Conservation (phyloP, 345 rosid genomes). For the Murraya paniculata region DNA sequence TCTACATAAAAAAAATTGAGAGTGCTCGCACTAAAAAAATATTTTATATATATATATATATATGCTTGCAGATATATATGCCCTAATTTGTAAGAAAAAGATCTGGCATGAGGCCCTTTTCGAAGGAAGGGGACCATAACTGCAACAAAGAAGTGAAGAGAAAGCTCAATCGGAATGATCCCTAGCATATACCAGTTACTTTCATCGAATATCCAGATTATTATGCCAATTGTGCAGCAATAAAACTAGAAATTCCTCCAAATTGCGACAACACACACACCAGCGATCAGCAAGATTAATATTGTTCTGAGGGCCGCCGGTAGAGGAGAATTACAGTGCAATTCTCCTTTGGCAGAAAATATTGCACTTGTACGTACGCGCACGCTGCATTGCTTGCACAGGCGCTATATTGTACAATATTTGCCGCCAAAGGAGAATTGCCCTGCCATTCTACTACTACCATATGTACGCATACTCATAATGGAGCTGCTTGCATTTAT, state of each 20-base stretch:
- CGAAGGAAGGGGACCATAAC: conserved; percentile 33
- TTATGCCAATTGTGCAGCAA: conserved; percentile 32
- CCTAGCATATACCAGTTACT: conserved; percentile 26
- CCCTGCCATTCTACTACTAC: conserved; percentile 35
- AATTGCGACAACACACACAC: neutral
- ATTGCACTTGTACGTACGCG: neutral
- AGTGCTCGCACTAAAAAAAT: too few relatives aligned
- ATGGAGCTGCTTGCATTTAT: neutral
- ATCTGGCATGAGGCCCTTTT: conserved; percentile 7
- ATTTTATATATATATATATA: neutral
- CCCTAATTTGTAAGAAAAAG: conserved; percentile 9
- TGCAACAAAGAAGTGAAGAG: conserved; percentile 15
- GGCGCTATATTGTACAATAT: neutral
- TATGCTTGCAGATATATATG: neutral
- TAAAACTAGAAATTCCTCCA: conserved; percentile 7
- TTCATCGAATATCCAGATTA: conserved; percentile 29
- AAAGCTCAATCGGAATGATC: conserved; percentile 32
- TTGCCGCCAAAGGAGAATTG: conserved; percentile 47
- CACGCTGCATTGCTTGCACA: neutral
- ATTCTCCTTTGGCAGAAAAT: conserved; percentile 41
- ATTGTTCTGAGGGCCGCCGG: neutral
- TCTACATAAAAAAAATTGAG: too few relatives aligned
- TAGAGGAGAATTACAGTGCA: conserved; percentile 40
- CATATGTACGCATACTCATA: neutral
- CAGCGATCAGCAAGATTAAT: too few relatives aligned